Percentiles rank a stretch among this genome's conserved stretches.
Evolutionary conservation across 2,329 filamentous ascomycete species (phyloP).

Genomic region (Xylaria sp.): DNA sequence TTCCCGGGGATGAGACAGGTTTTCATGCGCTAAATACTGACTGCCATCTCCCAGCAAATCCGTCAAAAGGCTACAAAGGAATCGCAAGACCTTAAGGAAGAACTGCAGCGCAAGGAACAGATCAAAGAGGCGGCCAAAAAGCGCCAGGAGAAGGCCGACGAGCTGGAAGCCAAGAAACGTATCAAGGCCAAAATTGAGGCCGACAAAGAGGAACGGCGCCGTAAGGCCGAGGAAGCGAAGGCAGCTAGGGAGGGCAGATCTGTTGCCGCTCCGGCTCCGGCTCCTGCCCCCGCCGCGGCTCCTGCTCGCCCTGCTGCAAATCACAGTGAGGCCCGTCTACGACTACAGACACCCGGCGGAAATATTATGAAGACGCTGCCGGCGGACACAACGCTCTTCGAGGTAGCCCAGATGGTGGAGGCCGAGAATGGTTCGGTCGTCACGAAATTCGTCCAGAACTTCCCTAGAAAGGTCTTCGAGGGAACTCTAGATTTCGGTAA

Average conservation of each 20-base stretch:
- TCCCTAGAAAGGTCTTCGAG: constrained; percentile 83
- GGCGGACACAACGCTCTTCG: constrained; percentile 90
- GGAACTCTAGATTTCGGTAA: constrained; percentile 81
- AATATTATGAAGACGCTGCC: constrained; percentile 89
- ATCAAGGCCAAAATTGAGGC: constrained; percentile 95
- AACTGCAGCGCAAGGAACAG: constrained; percentile 86
- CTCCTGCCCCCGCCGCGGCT: constrained; percentile 60
- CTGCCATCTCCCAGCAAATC: constrained; percentile 63
- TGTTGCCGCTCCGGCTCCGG: constrained; percentile 52
- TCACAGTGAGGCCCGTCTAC: constrained; percentile 83
- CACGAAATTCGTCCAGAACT: constrained; percentile 83
- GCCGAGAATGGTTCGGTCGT: constrained; percentile 77
- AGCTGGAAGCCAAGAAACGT: constrained; percentile 85
- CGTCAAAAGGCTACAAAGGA: constrained; percentile 91
- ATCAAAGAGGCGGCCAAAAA: constrained; percentile 91
- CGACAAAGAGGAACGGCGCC: constrained; percentile 88
- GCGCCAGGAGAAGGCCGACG: constrained; percentile 86
- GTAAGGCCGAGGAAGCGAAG: constrained; percentile 87
- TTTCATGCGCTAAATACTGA: constrained; percentile 26
- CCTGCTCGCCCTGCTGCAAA: constrained; percentile 69
- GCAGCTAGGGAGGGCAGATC: constrained; percentile 83
- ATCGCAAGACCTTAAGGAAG: constrained; percentile 88
- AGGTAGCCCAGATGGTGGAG: constrained; percentile 82
- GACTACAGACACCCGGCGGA: constrained; percentile 80
- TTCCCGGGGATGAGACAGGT: background rate